Conservation (phyloP, 2,329 filamentous ascomycete species). For the Waltergamsia citrina region DNA sequence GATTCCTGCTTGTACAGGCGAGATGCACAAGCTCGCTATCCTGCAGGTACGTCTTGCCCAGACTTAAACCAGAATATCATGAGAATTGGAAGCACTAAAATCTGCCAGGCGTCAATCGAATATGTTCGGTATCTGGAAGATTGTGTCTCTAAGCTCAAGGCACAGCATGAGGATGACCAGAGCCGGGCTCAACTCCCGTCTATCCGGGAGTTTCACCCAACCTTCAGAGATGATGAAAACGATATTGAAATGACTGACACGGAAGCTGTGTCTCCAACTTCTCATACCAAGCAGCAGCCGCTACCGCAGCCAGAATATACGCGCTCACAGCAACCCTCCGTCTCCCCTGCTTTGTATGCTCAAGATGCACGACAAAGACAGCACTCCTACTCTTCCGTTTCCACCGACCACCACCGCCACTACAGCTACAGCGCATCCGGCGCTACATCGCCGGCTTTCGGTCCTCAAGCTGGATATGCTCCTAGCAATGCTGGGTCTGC, state of each 20-base stretch:
- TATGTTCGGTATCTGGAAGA: slow-evolving; percentile 91
- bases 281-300: slow-evolving; percentile 12
- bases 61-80: too few species aligned
- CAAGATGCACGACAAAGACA: slow-evolving; percentile 35
- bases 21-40: slow-evolving; percentile 97
- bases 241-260: slow-evolving; percentile 56
- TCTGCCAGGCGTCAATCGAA: slow-evolving; percentile 76
- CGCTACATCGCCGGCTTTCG: slow-evolving; percentile 49
- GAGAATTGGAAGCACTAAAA: neutral
- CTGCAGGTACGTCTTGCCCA: slow-evolving; percentile 56
- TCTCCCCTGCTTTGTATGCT: slow-evolving; percentile 41
- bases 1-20: slow-evolving; percentile 91
- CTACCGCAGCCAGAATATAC: too few species aligned
- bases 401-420: slow-evolving; percentile 39
- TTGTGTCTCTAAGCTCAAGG: slow-evolving; percentile 74
- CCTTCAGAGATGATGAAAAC: slow-evolving; percentile 25
- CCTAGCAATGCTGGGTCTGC: slow-evolving; percentile 37
- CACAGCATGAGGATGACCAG: slow-evolving; percentile 30
- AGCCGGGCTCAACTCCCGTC: slow-evolving; percentile 20
- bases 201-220: slow-evolving; percentile 27
- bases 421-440: slow-evolving; percentile 35
- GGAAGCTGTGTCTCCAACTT: slow-evolving; percentile 37
- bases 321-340: slow-evolving; percentile 33
- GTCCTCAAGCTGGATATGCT: slow-evolving; percentile 32
- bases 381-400: slow-evolving; percentile 44